Conservation (phyloP, 768 basidiomycete genomes). For the Phanerochaete sordida region DNA sequence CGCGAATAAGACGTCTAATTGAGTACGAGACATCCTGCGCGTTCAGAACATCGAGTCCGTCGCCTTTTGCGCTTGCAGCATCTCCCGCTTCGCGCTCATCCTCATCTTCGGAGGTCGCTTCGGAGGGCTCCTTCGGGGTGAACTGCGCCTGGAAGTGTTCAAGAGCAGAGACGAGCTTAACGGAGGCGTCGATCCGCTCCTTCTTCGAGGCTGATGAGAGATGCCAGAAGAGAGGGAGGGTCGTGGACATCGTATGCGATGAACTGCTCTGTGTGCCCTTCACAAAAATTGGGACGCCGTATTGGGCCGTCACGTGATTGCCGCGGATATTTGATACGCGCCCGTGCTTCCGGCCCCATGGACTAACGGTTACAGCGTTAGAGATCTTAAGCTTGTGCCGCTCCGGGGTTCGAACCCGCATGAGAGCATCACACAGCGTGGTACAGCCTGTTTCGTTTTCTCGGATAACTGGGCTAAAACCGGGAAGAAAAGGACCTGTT, state of each 20-base stretch:
- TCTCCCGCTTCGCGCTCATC: conserved; percentile 40
- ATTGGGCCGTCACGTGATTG: too few relatives aligned
- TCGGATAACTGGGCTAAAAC: too few relatives aligned
- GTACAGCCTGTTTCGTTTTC: too few relatives aligned
- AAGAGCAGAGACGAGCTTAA: conserved; percentile 75
- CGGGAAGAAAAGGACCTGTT: too few relatives aligned
- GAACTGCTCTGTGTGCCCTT: too few relatives aligned
- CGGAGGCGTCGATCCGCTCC: conserved; percentile 80
- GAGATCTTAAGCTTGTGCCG: too few relatives aligned
- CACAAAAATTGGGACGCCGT: conserved; percentile 10
- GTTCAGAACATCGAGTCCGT: conserved; percentile 64
- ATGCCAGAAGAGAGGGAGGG: conserved; percentile 92
- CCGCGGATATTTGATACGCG: too few relatives aligned
- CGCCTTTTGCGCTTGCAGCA: conserved; percentile 45
- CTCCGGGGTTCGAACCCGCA: too few relatives aligned
- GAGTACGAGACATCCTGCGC: conserved; percentile 93
- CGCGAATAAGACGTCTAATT: conserved; percentile 79
- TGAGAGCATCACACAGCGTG: too few relatives aligned
- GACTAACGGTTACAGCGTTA: too few relatives aligned
- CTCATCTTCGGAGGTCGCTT: conserved; percentile 31
- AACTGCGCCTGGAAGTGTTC: conserved; percentile 82
- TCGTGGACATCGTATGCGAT: conserved; percentile 80
- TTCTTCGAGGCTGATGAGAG: conserved; percentile 74
- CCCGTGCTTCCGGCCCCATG: too few relatives aligned
- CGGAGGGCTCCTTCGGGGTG: conserved; percentile 39